A percentile compares a stretch with the other conserved stretches of the same genome.
phyloP scores from a whole-genome alignment of 495 filamentous ascomycete genomes.

The Neurospora sp. region DNA sequence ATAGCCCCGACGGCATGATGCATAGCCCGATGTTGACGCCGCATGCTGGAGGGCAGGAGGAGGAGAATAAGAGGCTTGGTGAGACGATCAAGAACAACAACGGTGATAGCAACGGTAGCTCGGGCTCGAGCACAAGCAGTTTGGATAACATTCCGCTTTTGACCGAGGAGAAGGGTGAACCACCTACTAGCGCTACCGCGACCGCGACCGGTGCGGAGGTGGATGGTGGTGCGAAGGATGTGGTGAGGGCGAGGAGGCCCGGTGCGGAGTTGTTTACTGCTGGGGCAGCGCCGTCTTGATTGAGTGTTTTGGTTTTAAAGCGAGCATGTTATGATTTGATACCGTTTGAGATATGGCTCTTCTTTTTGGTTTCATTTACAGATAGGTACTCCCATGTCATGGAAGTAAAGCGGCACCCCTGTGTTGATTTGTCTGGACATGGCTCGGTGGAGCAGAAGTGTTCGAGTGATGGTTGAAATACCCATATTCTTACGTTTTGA shows the following conservation, averaged over 20 bases:
- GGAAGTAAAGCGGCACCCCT: background rate
- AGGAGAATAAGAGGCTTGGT: constrained; percentile 11
- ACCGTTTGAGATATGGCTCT: background rate
- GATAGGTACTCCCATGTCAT: background rate
- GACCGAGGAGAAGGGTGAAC: constrained; percentile 27
- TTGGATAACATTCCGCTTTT: constrained; percentile 48
- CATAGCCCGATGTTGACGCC: constrained; percentile 32
- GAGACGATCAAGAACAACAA: constrained; percentile 9
- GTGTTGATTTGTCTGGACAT: background rate
- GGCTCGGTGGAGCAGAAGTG: background rate
- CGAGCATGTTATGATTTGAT: background rate
- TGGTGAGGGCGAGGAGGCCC: constrained; percentile 32
- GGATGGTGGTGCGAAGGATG: constrained; percentile 27
- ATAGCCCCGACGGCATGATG: constrained; percentile 33
- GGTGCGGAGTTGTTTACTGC: background rate
- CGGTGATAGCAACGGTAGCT: background rate
- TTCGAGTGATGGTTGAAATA: background rate
- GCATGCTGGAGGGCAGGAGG: constrained; percentile 9
- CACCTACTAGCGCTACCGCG: constrained; percentile 6
- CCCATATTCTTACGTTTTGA: background rate
- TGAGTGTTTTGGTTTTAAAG: background rate
- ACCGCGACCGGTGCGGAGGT: constrained; percentile 32
- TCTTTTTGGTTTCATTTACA: background rate
- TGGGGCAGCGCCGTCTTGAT: background rate
- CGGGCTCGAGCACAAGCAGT: constrained; percentile 14